Conservation (phyloP, 176 grass and related monocot species). For the Triticum monococcum region DNA sequence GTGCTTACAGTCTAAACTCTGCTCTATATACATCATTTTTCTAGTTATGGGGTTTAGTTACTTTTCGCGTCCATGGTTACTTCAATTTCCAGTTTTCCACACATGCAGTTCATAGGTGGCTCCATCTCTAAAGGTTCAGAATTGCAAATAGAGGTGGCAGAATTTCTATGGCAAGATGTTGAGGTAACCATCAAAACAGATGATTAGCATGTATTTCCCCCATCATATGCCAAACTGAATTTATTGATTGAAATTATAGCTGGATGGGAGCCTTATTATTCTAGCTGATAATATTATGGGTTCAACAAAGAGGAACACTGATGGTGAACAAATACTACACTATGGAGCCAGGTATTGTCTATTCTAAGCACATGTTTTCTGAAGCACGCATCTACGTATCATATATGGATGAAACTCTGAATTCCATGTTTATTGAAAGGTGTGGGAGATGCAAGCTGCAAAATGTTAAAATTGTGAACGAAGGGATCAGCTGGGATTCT, state of each 20-base stretch:
- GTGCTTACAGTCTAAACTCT: constrained; percentile 14
- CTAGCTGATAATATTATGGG: constrained; percentile 90
- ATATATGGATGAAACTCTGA: constrained; percentile 13
- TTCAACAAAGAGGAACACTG: constrained; percentile 50
- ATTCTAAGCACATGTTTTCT: not conserved
- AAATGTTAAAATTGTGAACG: constrained; percentile 67
- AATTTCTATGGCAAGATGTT: constrained; percentile 92
- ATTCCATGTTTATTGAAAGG: constrained; percentile 46
- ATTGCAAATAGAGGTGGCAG: constrained; percentile 89
- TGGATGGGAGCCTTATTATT: constrained; percentile 87
- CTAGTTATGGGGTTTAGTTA: not conserved
- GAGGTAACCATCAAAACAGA: constrained; percentile 53
- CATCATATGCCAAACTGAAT: not conserved
- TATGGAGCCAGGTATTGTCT: constrained; percentile 65
- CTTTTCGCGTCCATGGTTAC: constrained; percentile 16
- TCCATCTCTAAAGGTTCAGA: constrained; percentile 82
- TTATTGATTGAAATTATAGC: constrained; percentile 47
- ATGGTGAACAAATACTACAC: constrained; percentile 63
- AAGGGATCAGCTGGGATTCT: constrained; percentile 87
- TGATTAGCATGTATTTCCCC: not conserved
- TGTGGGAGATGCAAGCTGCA: constrained; percentile 81
- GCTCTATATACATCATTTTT: not conserved
- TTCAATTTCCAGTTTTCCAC: constrained; percentile 21
- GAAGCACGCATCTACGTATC: not conserved
- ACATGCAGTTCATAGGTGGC: constrained; percentile 70